Evolutionary conservation across 2,329 filamentous ascomycete genomes (phyloP), one percentile per base, ranked within the genome.

Genomic region (Botrytis paeoniae): DNA sequence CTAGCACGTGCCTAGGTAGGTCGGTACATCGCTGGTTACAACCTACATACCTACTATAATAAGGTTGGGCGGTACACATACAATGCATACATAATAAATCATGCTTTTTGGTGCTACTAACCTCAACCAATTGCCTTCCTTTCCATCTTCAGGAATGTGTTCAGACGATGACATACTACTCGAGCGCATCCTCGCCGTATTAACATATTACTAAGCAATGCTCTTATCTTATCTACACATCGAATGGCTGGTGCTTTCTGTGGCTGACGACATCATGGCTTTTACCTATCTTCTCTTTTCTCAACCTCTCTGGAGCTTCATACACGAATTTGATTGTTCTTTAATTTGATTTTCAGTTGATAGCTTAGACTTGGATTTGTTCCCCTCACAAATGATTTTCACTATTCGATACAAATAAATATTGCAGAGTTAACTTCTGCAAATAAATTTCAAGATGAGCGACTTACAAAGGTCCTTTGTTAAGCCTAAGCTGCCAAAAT

Each of bases 391-490:
- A 39, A 54, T 20, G 51, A 16, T 39, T 22, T 9, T 18, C 32
- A 22, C 8, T 16, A 54, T 1, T 12, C 14, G 7, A 35, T 39
- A 41, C 35, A 20, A 57, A 20, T 32, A n/a, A 32, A 22, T 25
- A 16, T 18, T 22, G 29, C 35, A 32, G 65, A 32, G 16, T 25
- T 25, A 12, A 54, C 3, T 32, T 57, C 22, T 32, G 22, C 37
- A 37, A 37, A 37, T 35, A 51, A 66, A 14, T 5, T 45, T 48
- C 61, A 35, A 32, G 22, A 97, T 97, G 93, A 95, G 93, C 81
- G 91, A 94, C 78, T 87, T 95, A 74, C 93, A 94, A 81, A 91
- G 90, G 82, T 87, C 90, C 73, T 95, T 94, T 85, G 91, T 91
- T 75, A 94, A 92, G 83, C 86, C 91, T 72, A 93, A 93, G 83